These are phyloP conservation scores for Globisporangium rhizosaccharum DNA, from an alignment of 352 stramenopile genomes.

Conservation along the genomic window DNA sequence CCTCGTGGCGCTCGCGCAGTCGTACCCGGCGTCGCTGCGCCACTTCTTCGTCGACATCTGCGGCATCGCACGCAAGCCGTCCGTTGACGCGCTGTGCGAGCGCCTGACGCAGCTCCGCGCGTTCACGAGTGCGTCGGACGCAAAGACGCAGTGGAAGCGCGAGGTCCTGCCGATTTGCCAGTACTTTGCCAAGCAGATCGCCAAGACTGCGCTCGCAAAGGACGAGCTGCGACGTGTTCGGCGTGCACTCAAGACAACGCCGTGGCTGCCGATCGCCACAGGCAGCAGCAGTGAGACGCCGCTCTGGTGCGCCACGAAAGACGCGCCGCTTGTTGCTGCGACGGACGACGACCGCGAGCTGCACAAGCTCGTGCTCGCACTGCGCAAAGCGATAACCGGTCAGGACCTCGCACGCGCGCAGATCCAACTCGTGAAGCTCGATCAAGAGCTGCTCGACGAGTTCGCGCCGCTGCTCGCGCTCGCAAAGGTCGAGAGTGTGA, in stretches of 20 bases:
- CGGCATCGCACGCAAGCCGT: constrained; percentile 58
- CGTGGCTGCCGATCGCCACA: constrained; percentile 28
- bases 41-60: constrained; percentile 64
- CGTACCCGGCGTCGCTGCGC: constrained; percentile 46
- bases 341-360: constrained; percentile 33
- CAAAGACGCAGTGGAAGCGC: constrained; percentile 28
- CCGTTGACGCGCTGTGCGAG: constrained; percentile 37
- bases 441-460: constrained; percentile 12
- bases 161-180: constrained; percentile 35
- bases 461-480: constrained; percentile 33
- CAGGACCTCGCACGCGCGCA: neutral
- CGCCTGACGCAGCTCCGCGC: constrained; percentile 16
- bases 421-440: constrained; percentile 29
- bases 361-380: constrained; percentile 28
- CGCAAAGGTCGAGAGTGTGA: constrained; percentile 24
- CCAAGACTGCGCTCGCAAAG: constrained; percentile 36
- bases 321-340: constrained; percentile 22
- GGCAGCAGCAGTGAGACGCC: constrained; percentile 5
- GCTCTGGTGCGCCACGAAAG: constrained; percentile 21
- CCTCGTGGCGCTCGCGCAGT: constrained; percentile 33
- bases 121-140: neutral
- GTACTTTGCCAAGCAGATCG: constrained; percentile 33
- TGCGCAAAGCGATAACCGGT: constrained; percentile 17
- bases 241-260: constrained; percentile 30
- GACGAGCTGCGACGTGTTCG: constrained; percentile 35